Conservation (phyloP, 2,329 filamentous ascomycete species). For the Thielaviopsis ethacetica region DNA sequence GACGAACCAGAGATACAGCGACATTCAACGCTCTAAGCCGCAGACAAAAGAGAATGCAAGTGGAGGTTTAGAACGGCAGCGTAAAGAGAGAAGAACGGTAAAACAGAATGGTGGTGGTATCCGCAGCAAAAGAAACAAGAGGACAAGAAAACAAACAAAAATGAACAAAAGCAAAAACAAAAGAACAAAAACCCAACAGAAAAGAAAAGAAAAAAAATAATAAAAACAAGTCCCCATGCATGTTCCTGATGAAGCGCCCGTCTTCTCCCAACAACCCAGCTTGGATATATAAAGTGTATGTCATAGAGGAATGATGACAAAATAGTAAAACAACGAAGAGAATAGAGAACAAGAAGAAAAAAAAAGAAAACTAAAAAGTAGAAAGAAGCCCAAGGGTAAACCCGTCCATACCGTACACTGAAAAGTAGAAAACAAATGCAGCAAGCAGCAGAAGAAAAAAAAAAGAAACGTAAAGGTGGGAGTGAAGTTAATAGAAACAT, state of each 20-base stretch:
- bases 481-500: background rate
- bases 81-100: constrained; percentile 2
- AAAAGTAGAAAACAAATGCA: background rate
- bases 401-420: background rate
- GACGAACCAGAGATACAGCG: background rate
- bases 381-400: background rate
- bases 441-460: background rate
- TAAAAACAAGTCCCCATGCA: background rate
- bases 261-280: constrained; percentile 1
- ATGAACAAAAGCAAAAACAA: background rate
- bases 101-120: background rate
- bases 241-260: background rate
- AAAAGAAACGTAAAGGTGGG: background rate
- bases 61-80: constrained; percentile 4
- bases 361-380: background rate
- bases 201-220: background rate
- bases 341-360: background rate
- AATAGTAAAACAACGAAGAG: background rate
- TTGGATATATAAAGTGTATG: background rate
- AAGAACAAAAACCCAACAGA: background rate
- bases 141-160: background rate
- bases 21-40: background rate
- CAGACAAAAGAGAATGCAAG: background rate
- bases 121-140: constrained; percentile 2
- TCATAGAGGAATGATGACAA: background rate